Percentiles rank a stretch among this genome's conserved stretches.
Evolutionary conservation across 805 yeast species (phyloP).

Genomic region (Candida ficus): DNA sequence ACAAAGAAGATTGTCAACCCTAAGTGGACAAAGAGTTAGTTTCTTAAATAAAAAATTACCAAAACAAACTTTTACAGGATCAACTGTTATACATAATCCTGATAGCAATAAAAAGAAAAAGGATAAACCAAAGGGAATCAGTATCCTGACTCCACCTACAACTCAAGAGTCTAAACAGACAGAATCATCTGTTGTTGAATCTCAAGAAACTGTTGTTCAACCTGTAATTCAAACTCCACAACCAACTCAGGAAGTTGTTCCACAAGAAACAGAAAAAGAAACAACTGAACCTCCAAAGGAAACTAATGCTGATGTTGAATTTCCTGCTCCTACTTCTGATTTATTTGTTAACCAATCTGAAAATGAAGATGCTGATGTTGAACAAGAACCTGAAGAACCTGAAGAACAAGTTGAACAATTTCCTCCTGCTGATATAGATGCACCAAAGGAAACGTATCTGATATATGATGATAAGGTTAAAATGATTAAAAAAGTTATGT

Average conservation of each 20-base stretch:
- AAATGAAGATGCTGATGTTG: constrained; percentile 2
- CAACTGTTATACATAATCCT: constrained; percentile 2
- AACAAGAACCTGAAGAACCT: neutral
- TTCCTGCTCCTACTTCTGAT: neutral
- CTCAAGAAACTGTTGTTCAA: neutral
- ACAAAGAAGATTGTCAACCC: constrained; percentile 36
- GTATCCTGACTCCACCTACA: constrained; percentile 12
- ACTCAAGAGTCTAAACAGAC: constrained; percentile 4
- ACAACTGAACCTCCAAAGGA: neutral
- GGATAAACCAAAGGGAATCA: neutral
- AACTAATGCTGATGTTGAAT: neutral
- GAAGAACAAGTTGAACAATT: neutral
- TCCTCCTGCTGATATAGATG: neutral
- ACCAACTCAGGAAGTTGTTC: neutral
- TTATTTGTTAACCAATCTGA: neutral
- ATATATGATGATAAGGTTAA: neutral
- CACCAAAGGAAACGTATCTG: neutral
- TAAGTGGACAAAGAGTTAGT: constrained; percentile 28
- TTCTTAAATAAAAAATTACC: constrained; percentile 31
- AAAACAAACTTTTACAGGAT: constrained; percentile 3
- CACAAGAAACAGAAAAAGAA: neutral
- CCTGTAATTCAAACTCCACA: neutral
- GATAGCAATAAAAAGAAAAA: neutral
- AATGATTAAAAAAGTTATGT: constrained; percentile 1
- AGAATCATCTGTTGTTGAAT: neutral